A percentile compares a stretch with the other conserved stretches of the same genome.
These are phyloP conservation scores for Hemileccinum rubropunctum DNA, from an alignment of 768 basidiomycete species.

Conservation along the genomic window DNA sequence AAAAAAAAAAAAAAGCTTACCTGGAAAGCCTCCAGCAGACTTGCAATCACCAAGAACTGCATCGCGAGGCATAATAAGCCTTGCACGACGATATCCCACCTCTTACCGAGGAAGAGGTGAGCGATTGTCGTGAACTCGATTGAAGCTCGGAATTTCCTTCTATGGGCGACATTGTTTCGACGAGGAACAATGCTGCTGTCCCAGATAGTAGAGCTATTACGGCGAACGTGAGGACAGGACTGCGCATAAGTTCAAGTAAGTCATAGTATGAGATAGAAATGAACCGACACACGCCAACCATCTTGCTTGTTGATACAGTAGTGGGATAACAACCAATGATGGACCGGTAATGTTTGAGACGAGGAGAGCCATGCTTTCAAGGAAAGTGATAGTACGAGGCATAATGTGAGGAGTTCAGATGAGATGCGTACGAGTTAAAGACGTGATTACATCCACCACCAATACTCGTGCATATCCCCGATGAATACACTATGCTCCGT, in stretches of 20 bases:
- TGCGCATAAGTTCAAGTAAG: background rate
- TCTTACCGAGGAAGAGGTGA: slow-evolving; percentile 23
- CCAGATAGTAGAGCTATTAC: slow-evolving; percentile 20
- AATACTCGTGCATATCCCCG: too few relatives aligned
- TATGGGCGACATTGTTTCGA: slow-evolving; percentile 25
- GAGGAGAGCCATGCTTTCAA: slow-evolving; percentile 22
- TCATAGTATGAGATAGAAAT: background rate
- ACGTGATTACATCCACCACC: too few relatives aligned
- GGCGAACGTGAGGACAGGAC: slow-evolving; percentile 16
- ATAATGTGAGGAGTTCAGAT: background rate
- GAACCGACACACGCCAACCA: slow-evolving; percentile 18
- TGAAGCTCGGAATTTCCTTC: slow-evolving; percentile 25
- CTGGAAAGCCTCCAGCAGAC: slow-evolving; percentile 26
- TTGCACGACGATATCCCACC: slow-evolving; percentile 23
- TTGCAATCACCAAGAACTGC: slow-evolving; percentile 22
- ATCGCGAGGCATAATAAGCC: slow-evolving; percentile 19
- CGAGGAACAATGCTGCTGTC: slow-evolving; percentile 17
- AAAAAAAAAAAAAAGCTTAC: slow-evolving; percentile 4
- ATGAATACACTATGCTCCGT: too few relatives aligned
- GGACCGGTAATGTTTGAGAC: slow-evolving; percentile 21
- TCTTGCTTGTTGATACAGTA: slow-evolving; percentile 21
- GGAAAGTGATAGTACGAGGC: slow-evolving; percentile 17
- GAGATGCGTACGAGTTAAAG: background rate
- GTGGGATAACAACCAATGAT: slow-evolving; percentile 16
- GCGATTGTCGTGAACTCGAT: slow-evolving; percentile 26